Evolutionary conservation across 2,329 filamentous ascomycete genomes (phyloP).

Genomic region (Botrytis galanthina): DNA sequence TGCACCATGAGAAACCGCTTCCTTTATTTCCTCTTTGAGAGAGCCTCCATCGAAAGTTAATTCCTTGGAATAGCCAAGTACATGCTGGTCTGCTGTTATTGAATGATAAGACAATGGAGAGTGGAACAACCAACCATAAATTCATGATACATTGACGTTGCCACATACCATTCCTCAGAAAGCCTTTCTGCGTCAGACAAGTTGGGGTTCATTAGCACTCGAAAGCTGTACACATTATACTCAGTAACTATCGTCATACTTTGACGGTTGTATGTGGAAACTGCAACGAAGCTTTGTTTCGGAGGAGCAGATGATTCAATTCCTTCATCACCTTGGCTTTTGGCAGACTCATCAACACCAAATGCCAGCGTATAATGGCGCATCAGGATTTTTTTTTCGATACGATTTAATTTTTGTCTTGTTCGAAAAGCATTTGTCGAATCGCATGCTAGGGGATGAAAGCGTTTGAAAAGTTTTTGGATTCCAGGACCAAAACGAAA

Average conservation of each 20-base stretch:
- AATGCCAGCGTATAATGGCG: background rate
- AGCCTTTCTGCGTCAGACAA: background rate
- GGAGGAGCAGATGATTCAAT: background rate
- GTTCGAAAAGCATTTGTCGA: background rate
- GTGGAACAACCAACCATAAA: background rate
- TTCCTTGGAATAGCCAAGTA: background rate
- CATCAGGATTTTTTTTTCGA: background rate
- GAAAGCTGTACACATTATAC: background rate
- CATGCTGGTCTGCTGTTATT: background rate
- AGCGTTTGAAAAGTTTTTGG: background rate
- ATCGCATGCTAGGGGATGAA: background rate
- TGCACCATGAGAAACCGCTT: background rate
- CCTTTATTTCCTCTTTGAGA: background rate
- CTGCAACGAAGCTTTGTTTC: background rate
- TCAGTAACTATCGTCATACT: background rate
- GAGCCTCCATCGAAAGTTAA: background rate
- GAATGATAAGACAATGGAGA: background rate
- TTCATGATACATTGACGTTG: background rate
- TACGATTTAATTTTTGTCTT: background rate
- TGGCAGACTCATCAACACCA: background rate
- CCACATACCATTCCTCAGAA: background rate
- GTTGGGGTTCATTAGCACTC: background rate
- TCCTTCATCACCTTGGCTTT: background rate
- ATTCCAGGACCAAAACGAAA: background rate
- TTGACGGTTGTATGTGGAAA: background rate